phyloP scores from a whole-genome alignment of 352 stramenopile species.

The Globisporangium middletonii region DNA sequence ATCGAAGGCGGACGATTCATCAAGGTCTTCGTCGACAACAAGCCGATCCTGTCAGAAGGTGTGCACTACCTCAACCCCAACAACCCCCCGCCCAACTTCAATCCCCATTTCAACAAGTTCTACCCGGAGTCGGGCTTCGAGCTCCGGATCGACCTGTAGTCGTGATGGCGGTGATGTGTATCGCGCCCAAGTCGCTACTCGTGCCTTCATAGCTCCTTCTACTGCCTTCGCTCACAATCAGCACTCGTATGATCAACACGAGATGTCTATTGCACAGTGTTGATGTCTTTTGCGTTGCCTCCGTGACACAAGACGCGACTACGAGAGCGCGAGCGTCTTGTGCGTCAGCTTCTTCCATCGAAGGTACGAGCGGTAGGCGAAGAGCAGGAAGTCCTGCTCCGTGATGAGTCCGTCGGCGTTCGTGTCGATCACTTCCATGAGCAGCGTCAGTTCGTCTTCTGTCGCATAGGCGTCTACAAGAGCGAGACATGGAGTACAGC shows the following conservation, averaged over 20 bases:
- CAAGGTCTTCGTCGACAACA: background rate
- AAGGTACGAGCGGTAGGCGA: slow-evolving; percentile 67
- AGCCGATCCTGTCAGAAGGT: background rate
- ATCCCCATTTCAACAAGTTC: too few species aligned
- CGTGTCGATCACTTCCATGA: slow-evolving; percentile 78
- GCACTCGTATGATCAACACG: too few species aligned
- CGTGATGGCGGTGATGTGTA: too few species aligned
- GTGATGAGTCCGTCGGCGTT: slow-evolving; percentile 74
- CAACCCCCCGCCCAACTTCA: too few species aligned
- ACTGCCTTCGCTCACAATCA: too few species aligned
- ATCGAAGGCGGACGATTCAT: background rate
- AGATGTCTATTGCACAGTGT: background rate
- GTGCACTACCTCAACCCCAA: too few species aligned
- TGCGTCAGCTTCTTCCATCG: slow-evolving; percentile 44
- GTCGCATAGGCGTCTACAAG: slow-evolving; percentile 72
- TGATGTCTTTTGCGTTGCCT: too few species aligned
- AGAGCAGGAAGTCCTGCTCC: slow-evolving; percentile 76
- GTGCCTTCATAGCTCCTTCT: too few species aligned
- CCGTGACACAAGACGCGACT: background rate
- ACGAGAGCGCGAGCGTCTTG: slow-evolving; percentile 7
- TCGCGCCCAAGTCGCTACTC: too few species aligned
- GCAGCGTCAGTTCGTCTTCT: slow-evolving; percentile 68
- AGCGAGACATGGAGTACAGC: background rate
- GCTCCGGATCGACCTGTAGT: too few species aligned
- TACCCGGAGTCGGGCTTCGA: too few species aligned